A percentile compares a stretch with the other conserved stretches of the same genome.
phyloP scores from a whole-genome alignment of 805 yeast genomes.

The Candida ipomoeae region DNA sequence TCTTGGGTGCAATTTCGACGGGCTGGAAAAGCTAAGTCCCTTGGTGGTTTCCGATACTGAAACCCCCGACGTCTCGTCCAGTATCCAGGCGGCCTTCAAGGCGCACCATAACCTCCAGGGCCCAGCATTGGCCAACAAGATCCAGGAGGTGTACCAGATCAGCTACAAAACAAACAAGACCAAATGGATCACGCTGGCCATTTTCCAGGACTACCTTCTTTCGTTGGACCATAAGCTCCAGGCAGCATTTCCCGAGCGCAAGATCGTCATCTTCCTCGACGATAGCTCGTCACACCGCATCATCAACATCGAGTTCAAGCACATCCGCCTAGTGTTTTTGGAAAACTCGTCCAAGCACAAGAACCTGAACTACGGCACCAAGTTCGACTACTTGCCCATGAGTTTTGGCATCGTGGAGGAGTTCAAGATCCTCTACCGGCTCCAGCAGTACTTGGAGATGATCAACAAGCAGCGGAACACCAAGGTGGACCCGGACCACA shows the following conservation, averaged over 20 bases:
- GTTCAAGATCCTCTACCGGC: slow-evolving; percentile 53
- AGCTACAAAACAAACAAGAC: slow-evolving; percentile 56
- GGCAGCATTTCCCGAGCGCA: slow-evolving; percentile 37
- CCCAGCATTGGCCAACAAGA: slow-evolving; percentile 30
- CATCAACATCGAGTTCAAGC: slow-evolving; percentile 35
- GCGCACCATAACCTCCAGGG: slow-evolving; percentile 8
- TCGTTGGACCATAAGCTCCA: slow-evolving; percentile 57
- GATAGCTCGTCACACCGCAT: slow-evolving; percentile 62
- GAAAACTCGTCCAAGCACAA: slow-evolving; percentile 37
- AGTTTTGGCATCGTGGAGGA: slow-evolving; percentile 63
- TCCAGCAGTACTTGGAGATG: slow-evolving; percentile 52
- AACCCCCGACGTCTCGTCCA: slow-evolving; percentile 32
- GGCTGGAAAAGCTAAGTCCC: slow-evolving; percentile 59
- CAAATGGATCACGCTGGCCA: slow-evolving; percentile 59
- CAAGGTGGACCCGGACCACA: slow-evolving; percentile 3
- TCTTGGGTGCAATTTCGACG: slow-evolving; percentile 61
- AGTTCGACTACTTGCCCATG: slow-evolving; percentile 55
- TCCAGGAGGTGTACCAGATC: slow-evolving; percentile 48
- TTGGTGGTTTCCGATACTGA: slow-evolving; percentile 58
- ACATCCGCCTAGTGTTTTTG: slow-evolving; percentile 33
- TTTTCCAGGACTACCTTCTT: slow-evolving; percentile 59
- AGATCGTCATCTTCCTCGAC: slow-evolving; percentile 53
- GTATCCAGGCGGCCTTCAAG: slow-evolving; percentile 21
- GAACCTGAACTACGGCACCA: slow-evolving; percentile 36
- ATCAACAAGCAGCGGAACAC: slow-evolving; percentile 24